Evolutionary conservation across 108 stramenopile species (phyloP), one percentile per base, ranked within the genome.

Genomic region (Cylindrotheca fusiformis): DNA sequence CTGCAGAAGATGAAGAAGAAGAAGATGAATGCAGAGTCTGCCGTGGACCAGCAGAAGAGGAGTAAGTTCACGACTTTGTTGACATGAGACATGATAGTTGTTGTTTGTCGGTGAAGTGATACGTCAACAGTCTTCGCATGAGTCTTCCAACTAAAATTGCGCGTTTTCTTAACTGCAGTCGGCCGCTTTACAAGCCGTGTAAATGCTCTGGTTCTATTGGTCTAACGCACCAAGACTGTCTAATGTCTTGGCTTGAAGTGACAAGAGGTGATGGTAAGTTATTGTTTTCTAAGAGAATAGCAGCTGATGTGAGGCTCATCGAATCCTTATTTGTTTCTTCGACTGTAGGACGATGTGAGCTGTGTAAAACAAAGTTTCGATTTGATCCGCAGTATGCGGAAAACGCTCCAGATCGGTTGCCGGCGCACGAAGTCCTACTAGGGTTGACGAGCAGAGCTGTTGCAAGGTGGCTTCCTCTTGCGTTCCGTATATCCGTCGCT

Each of bases 151-250:
- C n/a, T n/a, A n/a, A n/a, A n/a, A n/a, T n/a, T n/a, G 27, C 19
- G 41, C 19, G 24, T 12, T 52, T 49, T 51, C 17, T 0, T 67
- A 23, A 47, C 32, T 27, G 59, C 76, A 89, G 87, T 18, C 82
- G 77, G 21, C 86, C 88, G 1, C 75, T 96, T 20, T 91, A 78
- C 67, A 52, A 69, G 30, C 93, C 95, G 0, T 96, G 95, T 69
- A 87, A 85, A 66, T 96, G 95, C 59, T 88, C 89, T 0, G 95
- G 95, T 30, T 91, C 91, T n/a, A 96, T 96, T 41, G 85, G 88
- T 18, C 58, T 87, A 62, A 79, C 76, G n/a, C 95, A 96, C 68
- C 91, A 96, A 69, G 95, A 96, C 49, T 96, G 95, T 56, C 77
- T 96, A 31, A 80, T 79, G 32, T 81, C 84, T 0, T 96, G 95